Conservation (phyloP, 1,139 yeast species). For the Magnusiomyces ingens region DNA sequence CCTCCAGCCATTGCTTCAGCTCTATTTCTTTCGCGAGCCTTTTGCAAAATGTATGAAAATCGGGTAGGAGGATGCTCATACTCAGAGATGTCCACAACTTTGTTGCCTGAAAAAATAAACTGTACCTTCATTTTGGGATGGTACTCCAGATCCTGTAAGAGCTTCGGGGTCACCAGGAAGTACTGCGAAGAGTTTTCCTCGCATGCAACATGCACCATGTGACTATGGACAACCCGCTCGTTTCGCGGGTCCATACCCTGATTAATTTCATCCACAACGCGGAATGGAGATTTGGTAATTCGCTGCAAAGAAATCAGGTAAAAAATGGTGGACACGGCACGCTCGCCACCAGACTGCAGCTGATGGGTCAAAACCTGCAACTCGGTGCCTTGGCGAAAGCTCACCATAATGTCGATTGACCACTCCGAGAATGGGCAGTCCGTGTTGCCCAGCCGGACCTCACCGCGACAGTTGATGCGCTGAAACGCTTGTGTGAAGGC, state of each 20-base stretch:
- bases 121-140: conserved; percentile 80
- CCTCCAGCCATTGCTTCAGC: not conserved
- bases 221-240: conserved; percentile 79
- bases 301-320: conserved; percentile 89
- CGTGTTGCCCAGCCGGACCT: conserved; percentile 52
- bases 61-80: conserved; percentile 1
- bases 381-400: conserved; percentile 71
- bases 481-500: conserved; percentile 62
- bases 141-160: conserved; percentile 70
- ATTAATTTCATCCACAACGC: conserved; percentile 96
- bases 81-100: conserved; percentile 14
- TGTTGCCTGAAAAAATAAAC: conserved; percentile 69
- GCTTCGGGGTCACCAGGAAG: conserved; percentile 87
- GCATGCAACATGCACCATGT: conserved; percentile 84
- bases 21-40: not conserved
- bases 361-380: conserved; percentile 70
- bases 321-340: conserved; percentile 90
- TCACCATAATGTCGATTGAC: conserved; percentile 78
- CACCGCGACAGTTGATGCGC: conserved; percentile 80
- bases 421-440: conserved; percentile 56
- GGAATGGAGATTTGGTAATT: conserved; percentile 81
- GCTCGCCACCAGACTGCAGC: conserved; percentile 95
- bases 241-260: conserved; percentile 98
- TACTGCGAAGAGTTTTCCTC: conserved; percentile 58
- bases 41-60: not conserved